Conservation (phyloP, 2,329 filamentous ascomycete genomes). For the Beauveria varroae region DNA sequence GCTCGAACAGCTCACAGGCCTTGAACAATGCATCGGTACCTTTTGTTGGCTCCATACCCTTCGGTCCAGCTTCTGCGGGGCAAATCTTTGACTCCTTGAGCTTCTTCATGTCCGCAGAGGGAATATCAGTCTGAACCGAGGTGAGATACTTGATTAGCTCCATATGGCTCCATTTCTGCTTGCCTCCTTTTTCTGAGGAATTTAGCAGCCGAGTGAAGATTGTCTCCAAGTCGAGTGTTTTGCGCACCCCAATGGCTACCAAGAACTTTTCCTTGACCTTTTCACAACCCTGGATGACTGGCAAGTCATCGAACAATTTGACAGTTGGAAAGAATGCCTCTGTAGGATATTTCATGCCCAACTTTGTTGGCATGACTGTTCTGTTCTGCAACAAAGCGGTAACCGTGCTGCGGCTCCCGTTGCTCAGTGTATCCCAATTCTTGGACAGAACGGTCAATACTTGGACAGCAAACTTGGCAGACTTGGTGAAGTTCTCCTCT, state of each 20-base stretch:
- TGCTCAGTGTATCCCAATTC: conserved; percentile 75
- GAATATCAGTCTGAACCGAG: conserved; percentile 85
- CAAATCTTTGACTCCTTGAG: conserved; percentile 74
- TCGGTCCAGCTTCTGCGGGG: conserved; percentile 61
- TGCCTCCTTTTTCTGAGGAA: conserved; percentile 43
- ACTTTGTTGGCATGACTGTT: conserved; percentile 80
- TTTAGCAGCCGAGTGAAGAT: conserved; percentile 83
- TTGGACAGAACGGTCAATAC: conserved; percentile 78
- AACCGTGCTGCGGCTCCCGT: conserved; percentile 57
- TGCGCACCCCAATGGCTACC: conserved; percentile 75
- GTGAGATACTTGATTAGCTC: conserved; percentile 92
- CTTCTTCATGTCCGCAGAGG: conserved; percentile 68
- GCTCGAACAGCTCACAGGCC: conserved; percentile 75
- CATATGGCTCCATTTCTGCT: conserved; percentile 78
- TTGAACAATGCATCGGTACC: conserved; percentile 53
- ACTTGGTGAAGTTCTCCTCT: conserved; percentile 63
- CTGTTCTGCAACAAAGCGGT: conserved; percentile 56
- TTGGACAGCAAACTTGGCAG: conserved; percentile 65
- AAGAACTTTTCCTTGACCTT: conserved; percentile 89
- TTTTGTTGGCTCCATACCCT: conserved; percentile 46
- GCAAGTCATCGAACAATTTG: conserved; percentile 88
- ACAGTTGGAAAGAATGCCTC: conserved; percentile 94
- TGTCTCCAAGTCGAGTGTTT: conserved; percentile 89
- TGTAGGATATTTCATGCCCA: conserved; percentile 76
- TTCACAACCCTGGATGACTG: conserved; percentile 67